phyloP scores from a whole-genome alignment of 1,139 yeast species.

The Casaregolazyma lundiana region DNA sequence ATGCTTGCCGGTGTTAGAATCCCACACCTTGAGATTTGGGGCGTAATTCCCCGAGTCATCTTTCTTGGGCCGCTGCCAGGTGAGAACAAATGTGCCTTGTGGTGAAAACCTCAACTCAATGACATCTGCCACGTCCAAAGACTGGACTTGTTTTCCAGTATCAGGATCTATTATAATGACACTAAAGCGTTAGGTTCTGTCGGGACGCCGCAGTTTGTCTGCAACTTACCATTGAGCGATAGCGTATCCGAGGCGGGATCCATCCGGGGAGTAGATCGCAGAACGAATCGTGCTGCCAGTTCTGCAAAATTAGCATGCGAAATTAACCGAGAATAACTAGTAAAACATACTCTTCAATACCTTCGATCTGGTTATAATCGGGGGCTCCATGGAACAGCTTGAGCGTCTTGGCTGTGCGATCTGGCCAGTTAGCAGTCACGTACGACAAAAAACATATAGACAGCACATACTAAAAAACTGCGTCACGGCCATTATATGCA shows the following conservation, averaged over 20 bases:
- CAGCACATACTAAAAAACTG: slow-evolving; percentile 15
- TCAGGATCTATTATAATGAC: slow-evolving; percentile 60
- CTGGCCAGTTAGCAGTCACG: slow-evolving; percentile 2
- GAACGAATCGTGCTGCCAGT: slow-evolving; percentile 29
- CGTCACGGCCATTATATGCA: slow-evolving; percentile 11
- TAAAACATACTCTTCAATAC: slow-evolving; percentile 20
- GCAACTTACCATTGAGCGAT: slow-evolving; percentile 30
- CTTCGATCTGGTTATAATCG: slow-evolving; percentile 28
- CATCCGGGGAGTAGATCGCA: slow-evolving; percentile 44
- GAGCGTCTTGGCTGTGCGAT: slow-evolving; percentile 57
- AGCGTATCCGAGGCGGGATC: slow-evolving; percentile 46
- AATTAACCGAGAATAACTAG: slow-evolving; percentile 9
- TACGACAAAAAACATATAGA: background rate
- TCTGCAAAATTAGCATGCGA: background rate
- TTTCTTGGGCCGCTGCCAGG: slow-evolving; percentile 87
- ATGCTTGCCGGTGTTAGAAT: slow-evolving; percentile 42
- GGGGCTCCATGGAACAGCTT: slow-evolving; percentile 57
- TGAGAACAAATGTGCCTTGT: slow-evolving; percentile 72
- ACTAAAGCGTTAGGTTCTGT: slow-evolving; percentile 18
- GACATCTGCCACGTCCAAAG: slow-evolving; percentile 54
- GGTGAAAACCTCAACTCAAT: slow-evolving; percentile 87
- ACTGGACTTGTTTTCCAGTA: slow-evolving; percentile 41
- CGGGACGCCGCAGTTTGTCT: background rate
- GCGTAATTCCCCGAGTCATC: slow-evolving; percentile 57
- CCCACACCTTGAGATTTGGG: slow-evolving; percentile 75